These are phyloP conservation scores for Mycena venus DNA, from an alignment of 768 basidiomycete species.

Conservation along the genomic window DNA sequence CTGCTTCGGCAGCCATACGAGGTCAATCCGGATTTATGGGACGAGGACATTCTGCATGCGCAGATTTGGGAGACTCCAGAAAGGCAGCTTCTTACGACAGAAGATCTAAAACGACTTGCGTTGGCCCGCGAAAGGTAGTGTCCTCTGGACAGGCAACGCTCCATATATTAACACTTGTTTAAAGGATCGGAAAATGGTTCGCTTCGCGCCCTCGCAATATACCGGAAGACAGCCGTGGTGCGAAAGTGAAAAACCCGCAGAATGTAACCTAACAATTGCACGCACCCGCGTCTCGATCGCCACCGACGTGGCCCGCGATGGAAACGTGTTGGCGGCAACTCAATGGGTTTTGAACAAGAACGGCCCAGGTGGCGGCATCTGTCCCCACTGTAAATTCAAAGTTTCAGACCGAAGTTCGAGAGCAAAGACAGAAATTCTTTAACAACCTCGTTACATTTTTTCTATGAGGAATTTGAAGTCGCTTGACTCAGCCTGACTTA, in stretches of 20 bases:
- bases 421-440: not conserved
- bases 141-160: too few relatives aligned
- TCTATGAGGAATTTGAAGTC: too few relatives aligned
- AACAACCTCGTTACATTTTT: not conserved
- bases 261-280: not conserved
- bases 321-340: not conserved
- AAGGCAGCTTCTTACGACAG: not conserved
- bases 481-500: too few relatives aligned
- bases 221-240: too few relatives aligned
- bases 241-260: not conserved
- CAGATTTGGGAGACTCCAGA: not conserved
- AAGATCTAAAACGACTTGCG: not conserved
- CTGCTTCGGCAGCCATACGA: too few relatives aligned
- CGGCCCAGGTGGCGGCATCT: not conserved
- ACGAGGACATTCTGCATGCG: not conserved
- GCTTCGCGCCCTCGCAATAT: not conserved
- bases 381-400: not conserved
- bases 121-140: conserved; percentile 17
- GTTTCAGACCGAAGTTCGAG: not conserved
- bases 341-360: too few relatives aligned
- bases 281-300: not conserved
- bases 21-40: too few relatives aligned
- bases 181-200: conserved; percentile 19
- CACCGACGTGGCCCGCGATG: not conserved
- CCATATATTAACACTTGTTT: too few relatives aligned